These are phyloP conservation scores for Austropuccinia psidii DNA, from an alignment of 1,284 basidiomycete genomes.

Conservation along the genomic window DNA sequence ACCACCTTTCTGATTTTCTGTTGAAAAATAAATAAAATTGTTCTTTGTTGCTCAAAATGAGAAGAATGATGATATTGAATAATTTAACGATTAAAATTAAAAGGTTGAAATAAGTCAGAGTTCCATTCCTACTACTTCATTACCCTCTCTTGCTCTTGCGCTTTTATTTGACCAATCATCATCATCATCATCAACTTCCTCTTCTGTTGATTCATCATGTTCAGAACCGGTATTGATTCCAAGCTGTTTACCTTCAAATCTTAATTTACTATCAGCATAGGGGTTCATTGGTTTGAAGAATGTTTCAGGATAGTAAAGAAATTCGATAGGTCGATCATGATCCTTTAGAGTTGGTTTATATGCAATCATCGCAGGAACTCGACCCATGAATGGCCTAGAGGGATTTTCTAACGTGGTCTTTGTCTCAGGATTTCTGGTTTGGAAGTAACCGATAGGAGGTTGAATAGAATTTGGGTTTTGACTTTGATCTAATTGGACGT, in stretches of 20 bases:
- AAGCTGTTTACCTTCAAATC: constrained; percentile 1
- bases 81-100: too few species aligned
- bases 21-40: too few species aligned
- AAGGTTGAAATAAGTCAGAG: background rate
- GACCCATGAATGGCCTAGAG: background rate
- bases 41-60: too few species aligned
- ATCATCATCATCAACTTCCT: constrained; percentile 11
- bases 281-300: constrained; percentile 19
- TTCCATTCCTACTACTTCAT: constrained; percentile 32
- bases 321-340: background rate
- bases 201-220: background rate
- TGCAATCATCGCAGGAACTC: background rate
- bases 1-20: too few species aligned
- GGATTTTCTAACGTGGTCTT: background rate
- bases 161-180: background rate
- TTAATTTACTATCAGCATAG: constrained; percentile 21
- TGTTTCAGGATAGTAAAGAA: constrained; percentile 15
- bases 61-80: too few species aligned
- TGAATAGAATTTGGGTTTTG: background rate
- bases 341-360: background rate
- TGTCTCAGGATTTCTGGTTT: background rate
- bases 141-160: background rate
- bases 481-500: background rate
- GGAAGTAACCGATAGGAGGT: constrained; percentile 28
- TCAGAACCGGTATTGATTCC: background rate